Evolutionary conservation across 2,329 filamentous ascomycete genomes (phyloP).

Genomic region (Neonectria hederae): DNA sequence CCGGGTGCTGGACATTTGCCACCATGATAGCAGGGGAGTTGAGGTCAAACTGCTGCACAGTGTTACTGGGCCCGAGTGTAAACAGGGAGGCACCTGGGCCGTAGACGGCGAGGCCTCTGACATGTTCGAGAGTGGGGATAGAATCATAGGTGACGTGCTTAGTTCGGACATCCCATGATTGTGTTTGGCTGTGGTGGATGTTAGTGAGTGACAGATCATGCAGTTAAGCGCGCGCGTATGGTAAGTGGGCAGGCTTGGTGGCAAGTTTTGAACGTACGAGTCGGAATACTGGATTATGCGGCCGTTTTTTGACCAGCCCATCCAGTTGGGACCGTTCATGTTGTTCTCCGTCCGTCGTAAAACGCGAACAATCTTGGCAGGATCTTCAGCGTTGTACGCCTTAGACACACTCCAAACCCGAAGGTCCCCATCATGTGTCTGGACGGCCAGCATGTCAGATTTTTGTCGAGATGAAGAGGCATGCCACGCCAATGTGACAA

Average conservation of each 20-base stretch:
- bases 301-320: constrained; percentile 98
- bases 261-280: constrained; percentile 68
- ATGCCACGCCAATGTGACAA: constrained; percentile 92
- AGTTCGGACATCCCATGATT: constrained; percentile 97
- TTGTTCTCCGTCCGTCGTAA: constrained; percentile 82
- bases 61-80: constrained; percentile 86
- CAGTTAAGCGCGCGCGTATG: constrained; percentile 59
- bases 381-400: constrained; percentile 72
- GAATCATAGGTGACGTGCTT: constrained; percentile 93
- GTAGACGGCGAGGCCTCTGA: constrained; percentile 86
- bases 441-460: constrained; percentile 96
- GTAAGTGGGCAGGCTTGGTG: constrained; percentile 37
- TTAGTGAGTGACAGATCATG: constrained; percentile 46
- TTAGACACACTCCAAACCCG: constrained; percentile 98
- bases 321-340: constrained; percentile 86
- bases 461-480: constrained; percentile 95
- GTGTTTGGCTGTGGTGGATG: constrained; percentile 74
- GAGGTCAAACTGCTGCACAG: constrained; percentile 93
- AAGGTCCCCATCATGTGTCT: constrained; percentile 90
- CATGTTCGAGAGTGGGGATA: constrained; percentile 84
- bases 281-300: constrained; percentile 93
- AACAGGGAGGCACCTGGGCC: constrained; percentile 92
- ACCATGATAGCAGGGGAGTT: constrained; percentile 85
- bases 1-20: constrained; percentile 86
- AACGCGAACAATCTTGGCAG: constrained; percentile 88